Evolutionary conservation across 805 yeast genomes (phyloP).

Genomic region (Candida montana): DNA sequence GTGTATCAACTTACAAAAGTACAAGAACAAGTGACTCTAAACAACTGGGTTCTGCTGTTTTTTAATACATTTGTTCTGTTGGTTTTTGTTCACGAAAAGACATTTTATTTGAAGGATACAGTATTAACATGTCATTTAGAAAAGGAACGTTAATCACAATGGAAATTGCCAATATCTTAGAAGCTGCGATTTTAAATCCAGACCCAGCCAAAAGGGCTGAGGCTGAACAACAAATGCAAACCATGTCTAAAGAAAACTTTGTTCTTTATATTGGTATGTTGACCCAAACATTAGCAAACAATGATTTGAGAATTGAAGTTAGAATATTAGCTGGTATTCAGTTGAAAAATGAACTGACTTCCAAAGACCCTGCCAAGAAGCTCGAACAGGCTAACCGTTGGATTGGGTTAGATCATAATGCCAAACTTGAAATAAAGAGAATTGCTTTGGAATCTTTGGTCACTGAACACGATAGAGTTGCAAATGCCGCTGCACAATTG

Average conservation of each 20-base stretch:
- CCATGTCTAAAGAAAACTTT: slow-evolving; percentile 71
- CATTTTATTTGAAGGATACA: too few relatives aligned
- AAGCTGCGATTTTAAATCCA: slow-evolving; percentile 69
- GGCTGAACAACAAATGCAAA: slow-evolving; percentile 73
- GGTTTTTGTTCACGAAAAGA: too few relatives aligned
- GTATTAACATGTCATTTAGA: slow-evolving; percentile 4
- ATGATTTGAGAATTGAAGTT: slow-evolving; percentile 63
- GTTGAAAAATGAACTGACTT: slow-evolving; percentile 79
- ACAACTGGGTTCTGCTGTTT: too few relatives aligned
- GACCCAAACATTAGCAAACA: slow-evolving; percentile 66
- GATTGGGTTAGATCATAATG: slow-evolving; percentile 51
- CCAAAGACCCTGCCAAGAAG: slow-evolving; percentile 66
- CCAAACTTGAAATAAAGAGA: slow-evolving; percentile 61
- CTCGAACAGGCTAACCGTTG: slow-evolving; percentile 65
- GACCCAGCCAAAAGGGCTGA: slow-evolving; percentile 61
- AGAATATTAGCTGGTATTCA: slow-evolving; percentile 88
- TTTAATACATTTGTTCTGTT: too few relatives aligned
- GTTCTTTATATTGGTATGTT: slow-evolving; percentile 66
- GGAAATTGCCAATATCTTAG: slow-evolving; percentile 68
- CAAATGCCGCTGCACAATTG: slow-evolving; percentile 84
- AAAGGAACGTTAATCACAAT: slow-evolving; percentile 6
- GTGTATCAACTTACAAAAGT: too few relatives aligned
- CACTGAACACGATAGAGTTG: slow-evolving; percentile 69
- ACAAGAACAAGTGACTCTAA: too few relatives aligned
- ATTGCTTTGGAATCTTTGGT: slow-evolving; percentile 59